Percentiles rank a stretch among this genome's conserved stretches.
These are phyloP conservation scores for Rhizoclosmatium hyalinum DNA, from an alignment of 371 early-diverging fungal genomes.

Conservation along the genomic window DNA sequence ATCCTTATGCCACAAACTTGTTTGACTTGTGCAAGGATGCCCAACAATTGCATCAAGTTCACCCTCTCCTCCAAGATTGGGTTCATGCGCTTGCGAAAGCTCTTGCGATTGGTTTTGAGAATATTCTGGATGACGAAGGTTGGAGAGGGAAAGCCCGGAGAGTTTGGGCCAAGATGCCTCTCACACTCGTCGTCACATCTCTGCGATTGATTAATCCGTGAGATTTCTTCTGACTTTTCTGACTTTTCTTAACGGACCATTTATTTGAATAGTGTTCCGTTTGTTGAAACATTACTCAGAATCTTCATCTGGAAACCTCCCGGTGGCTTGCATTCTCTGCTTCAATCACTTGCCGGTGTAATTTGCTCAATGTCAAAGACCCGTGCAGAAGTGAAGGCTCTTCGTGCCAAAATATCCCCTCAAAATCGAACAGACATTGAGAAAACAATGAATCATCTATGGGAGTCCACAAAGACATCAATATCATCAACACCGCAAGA, in stretches of 20 bases:
- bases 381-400: not conserved
- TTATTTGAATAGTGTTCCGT: slow-evolving; percentile 34
- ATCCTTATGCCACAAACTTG: slow-evolving; percentile 5
- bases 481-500: not conserved
- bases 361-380: slow-evolving; percentile 34
- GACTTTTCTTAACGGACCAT: not conserved
- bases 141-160: slow-evolving; percentile 36
- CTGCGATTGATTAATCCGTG: slow-evolving; percentile 43
- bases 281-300: slow-evolving; percentile 41
- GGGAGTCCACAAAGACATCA: not conserved
- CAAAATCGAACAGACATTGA: slow-evolving; percentile 14
- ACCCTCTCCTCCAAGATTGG: slow-evolving; percentile 18
- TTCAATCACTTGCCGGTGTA: slow-evolving; percentile 38
- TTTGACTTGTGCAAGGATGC: slow-evolving; percentile 5
- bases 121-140: slow-evolving; percentile 36
- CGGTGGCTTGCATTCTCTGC: slow-evolving; percentile 38
- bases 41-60: slow-evolving; percentile 12
- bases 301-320: slow-evolving; percentile 47
- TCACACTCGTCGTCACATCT: slow-evolving; percentile 35
- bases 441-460: not conserved
- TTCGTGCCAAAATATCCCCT: not conserved
- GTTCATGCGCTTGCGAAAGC: slow-evolving; percentile 25
- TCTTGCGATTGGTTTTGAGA: slow-evolving; percentile 36
- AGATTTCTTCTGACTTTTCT: slow-evolving; percentile 1
- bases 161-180: slow-evolving; percentile 39